These are phyloP conservation scores for Xanthoconium stramineum DNA, from an alignment of 768 basidiomycete species.

Conservation along the genomic window DNA sequence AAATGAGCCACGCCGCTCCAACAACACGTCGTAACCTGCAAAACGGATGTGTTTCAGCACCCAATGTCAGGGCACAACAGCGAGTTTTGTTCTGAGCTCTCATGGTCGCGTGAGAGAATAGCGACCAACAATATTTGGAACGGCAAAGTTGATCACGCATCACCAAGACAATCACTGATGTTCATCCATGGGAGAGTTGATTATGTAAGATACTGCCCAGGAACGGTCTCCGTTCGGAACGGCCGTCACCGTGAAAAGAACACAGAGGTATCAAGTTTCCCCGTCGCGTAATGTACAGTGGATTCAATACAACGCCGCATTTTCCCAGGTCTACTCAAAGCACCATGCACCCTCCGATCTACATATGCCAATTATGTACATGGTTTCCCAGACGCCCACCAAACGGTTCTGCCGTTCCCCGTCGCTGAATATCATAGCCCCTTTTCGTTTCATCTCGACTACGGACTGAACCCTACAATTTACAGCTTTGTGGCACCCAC, in stretches of 20 bases:
- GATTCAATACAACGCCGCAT: not conserved
- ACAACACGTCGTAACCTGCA: not conserved
- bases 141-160: not conserved
- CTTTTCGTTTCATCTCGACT: not conserved
- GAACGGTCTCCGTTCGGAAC: not conserved
- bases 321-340: not conserved
- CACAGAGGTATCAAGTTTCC: not conserved
- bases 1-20: not conserved
- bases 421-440: not conserved
- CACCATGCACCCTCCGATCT: not conserved
- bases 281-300: not conserved
- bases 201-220: slow-evolving; percentile 14
- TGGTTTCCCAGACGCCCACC: not conserved
- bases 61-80: slow-evolving; percentile 1
- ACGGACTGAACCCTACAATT: not conserved
- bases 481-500: slow-evolving; percentile 6
- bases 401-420: not conserved
- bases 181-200: not conserved
- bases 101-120: slow-evolving; percentile 5
- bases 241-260: not conserved
- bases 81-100: not conserved
- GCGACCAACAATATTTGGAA: not conserved
- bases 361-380: too few species aligned
- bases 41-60: not conserved
- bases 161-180: not conserved